Evolutionary conservation across 176 grass and related monocot genomes (phyloP).

Genomic region (Aechmea fasciata): DNA sequence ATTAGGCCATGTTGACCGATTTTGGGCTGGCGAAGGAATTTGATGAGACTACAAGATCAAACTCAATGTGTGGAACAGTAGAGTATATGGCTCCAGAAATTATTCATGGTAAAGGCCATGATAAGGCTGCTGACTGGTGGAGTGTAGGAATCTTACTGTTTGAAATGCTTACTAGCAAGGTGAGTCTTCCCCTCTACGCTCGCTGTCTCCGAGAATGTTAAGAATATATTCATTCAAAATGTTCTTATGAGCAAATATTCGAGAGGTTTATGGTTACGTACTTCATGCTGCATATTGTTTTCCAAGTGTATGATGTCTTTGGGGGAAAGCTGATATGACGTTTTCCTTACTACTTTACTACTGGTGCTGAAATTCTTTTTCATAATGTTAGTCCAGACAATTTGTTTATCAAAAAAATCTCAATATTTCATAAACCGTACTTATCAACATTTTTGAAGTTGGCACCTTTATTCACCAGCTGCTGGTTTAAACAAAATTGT

Average conservation of each 20-base stretch:
- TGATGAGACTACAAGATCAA: constrained; percentile 92
- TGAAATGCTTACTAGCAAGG: constrained; percentile 99
- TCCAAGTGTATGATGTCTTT: not conserved
- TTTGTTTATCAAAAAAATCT: not conserved
- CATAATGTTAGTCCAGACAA: not conserved
- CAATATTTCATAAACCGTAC: not conserved
- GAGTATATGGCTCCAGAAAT: constrained; percentile 99
- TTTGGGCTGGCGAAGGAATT: constrained; percentile 97
- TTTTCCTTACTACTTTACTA: not conserved
- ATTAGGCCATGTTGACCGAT: constrained; percentile 86
- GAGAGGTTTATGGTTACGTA: not conserved
- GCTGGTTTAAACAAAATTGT: too few relatives aligned
- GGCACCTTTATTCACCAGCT: not conserved
- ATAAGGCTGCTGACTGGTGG: constrained; percentile 99
- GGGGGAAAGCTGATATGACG: not conserved
- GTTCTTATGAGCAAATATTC: not conserved
- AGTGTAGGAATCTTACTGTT: constrained; percentile 93
- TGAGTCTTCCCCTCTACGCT: constrained; percentile 22
- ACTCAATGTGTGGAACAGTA: constrained; percentile 87
- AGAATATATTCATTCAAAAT: not conserved
- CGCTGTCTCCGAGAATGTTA: not conserved
- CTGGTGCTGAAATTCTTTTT: not conserved
- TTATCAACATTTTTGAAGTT: not conserved
- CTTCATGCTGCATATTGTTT: not conserved
- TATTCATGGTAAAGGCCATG: constrained; percentile 74